phyloP scores from a whole-genome alignment of 2,329 filamentous ascomycete species.

The Penicillium aurantiogriseum region DNA sequence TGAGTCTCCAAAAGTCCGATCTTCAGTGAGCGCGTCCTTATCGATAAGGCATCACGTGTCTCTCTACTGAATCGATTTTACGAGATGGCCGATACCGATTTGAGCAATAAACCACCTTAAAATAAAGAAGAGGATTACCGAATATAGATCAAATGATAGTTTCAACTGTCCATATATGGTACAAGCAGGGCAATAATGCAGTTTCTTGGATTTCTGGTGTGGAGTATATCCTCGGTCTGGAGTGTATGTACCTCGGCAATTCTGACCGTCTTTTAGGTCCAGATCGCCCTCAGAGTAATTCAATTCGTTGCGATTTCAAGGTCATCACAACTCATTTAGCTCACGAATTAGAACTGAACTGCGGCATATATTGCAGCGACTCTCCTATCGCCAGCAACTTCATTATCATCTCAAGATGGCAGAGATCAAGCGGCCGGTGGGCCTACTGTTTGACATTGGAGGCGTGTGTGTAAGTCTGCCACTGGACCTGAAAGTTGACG shows the following conservation, averaged over 20 bases:
- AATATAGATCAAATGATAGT: background rate
- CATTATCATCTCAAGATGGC: conserved; percentile 34
- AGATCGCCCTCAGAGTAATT: conserved; percentile 2
- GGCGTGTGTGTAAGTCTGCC: conserved; percentile 79
- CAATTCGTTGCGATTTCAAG: conserved; percentile 12
- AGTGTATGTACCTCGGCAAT: conserved; percentile 31
- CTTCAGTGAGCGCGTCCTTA: conserved; percentile 4
- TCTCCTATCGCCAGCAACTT: background rate
- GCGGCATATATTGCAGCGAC: background rate
- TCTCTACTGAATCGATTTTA: conserved; percentile 1
- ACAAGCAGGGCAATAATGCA: background rate
- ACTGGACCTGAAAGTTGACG: background rate
- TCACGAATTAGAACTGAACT: background rate
- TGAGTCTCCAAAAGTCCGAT: conserved; percentile 17
- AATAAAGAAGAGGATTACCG: background rate
- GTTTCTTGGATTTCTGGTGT: background rate
- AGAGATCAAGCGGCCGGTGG: conserved; percentile 58
- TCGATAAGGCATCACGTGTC: conserved; percentile 11
- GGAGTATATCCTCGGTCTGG: conserved; percentile 16
- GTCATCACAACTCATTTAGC: background rate
- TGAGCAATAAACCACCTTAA: background rate
- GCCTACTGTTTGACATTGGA: conserved; percentile 90
- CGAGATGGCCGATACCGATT: background rate
- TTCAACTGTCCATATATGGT: background rate
- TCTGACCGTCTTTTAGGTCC: conserved; percentile 1